phyloP scores from a whole-genome alignment of 352 stramenopile genomes.

The Globisporangium cystogenes region DNA sequence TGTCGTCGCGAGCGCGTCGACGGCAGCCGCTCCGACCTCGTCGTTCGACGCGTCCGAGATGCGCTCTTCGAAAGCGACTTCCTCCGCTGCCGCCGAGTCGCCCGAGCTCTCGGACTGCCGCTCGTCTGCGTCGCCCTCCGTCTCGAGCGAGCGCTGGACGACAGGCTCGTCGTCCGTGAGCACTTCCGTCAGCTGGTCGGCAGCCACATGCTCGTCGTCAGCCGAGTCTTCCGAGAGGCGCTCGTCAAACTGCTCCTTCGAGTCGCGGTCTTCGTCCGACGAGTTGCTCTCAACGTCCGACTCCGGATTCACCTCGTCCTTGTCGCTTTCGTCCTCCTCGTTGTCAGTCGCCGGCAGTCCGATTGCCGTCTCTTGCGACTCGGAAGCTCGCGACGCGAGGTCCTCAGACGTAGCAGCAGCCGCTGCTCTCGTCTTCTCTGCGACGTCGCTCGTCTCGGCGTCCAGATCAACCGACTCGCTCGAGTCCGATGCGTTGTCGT shows the following conservation, averaged over 20 bases:
- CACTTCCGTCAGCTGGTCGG: background rate
- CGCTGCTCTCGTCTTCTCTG: background rate
- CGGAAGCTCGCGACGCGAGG: background rate
- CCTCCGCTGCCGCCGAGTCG: background rate
- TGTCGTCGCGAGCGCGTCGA: background rate
- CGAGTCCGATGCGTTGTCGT: background rate
- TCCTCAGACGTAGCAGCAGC: background rate
- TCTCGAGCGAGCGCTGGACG: background rate
- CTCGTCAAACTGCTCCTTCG: conserved; percentile 8
- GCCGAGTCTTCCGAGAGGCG: conserved; percentile 5
- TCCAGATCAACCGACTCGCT: background rate
- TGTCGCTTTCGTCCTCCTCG: background rate
- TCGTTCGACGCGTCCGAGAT: background rate
- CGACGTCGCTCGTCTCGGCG: background rate
- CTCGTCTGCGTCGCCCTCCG: background rate
- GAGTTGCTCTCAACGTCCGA: background rate
- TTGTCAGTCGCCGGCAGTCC: conserved; percentile 1
- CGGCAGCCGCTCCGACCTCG: background rate
- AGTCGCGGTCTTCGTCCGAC: background rate
- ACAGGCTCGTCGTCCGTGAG: background rate
- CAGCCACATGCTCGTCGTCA: background rate
- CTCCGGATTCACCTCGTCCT: background rate
- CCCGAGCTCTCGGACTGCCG: background rate
- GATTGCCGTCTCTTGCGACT: conserved; percentile 9
- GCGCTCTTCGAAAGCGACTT: background rate